A percentile compares a stretch with the other conserved stretches of the same genome.
Conservation (phyloP, 2,329 filamentous ascomycete species). For the Pochonia chlamydosporia region DNA sequence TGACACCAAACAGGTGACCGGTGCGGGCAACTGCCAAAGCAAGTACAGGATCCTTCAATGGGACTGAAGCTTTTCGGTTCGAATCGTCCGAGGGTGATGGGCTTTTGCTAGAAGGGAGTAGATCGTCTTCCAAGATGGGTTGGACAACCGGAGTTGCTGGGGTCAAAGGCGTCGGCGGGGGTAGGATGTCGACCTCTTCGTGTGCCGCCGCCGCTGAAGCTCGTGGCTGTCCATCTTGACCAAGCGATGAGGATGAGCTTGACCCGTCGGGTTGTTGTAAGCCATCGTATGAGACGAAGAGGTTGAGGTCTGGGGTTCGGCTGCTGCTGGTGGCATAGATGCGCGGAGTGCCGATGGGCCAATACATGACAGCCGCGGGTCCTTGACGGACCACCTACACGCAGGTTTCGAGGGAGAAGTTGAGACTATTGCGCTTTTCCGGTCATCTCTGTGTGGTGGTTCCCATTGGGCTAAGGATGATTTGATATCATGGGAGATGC, state of each 20-base stretch:
- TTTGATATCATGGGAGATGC: background rate
- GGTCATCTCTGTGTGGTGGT: slow-evolving; percentile 18
- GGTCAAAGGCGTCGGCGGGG: slow-evolving; percentile 43
- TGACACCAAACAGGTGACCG: slow-evolving; percentile 79
- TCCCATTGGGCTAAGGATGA: background rate
- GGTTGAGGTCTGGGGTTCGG: slow-evolving; percentile 43
- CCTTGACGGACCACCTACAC: slow-evolving; percentile 16
- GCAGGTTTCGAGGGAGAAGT: slow-evolving; percentile 11
- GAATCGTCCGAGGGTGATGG: slow-evolving; percentile 16
- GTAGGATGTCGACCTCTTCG: slow-evolving; percentile 29
- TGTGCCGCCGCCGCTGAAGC: slow-evolving; percentile 19
- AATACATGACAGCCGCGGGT: slow-evolving; percentile 64
- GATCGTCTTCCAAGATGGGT: slow-evolving; percentile 50
- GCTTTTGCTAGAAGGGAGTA: slow-evolving; percentile 16
- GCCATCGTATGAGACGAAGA: slow-evolving; percentile 57
- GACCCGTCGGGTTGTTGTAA: slow-evolving; percentile 30
- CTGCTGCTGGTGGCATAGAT: slow-evolving; percentile 74
- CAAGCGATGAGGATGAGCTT: slow-evolving; percentile 13
- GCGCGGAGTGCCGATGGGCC: slow-evolving; percentile 79
- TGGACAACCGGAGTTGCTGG: slow-evolving; percentile 53
- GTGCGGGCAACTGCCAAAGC: slow-evolving; percentile 72
- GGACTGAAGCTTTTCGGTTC: slow-evolving; percentile 28
- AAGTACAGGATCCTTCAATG: slow-evolving; percentile 59
- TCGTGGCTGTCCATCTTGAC: slow-evolving; percentile 14
- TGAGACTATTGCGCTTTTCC: slow-evolving; percentile 15